These are phyloP conservation scores for Fusarium multiceps DNA, from an alignment of 2,329 filamentous ascomycete genomes.

Conservation along the genomic window DNA sequence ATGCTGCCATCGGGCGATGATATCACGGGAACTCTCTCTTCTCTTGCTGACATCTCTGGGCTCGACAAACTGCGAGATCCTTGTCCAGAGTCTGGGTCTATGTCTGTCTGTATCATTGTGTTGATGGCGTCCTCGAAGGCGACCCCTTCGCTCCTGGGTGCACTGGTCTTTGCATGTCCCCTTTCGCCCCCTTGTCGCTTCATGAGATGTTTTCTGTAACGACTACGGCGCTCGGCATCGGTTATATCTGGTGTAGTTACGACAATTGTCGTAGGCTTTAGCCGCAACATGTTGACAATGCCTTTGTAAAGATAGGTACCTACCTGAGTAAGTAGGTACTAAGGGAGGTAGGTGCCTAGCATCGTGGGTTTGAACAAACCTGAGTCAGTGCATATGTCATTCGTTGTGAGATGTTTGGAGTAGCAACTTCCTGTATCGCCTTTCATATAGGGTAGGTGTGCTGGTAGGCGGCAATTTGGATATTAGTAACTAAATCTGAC, in stretches of 20 bases:
- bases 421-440: neutral
- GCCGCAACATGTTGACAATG: constrained; percentile 34
- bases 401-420: neutral
- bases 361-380: neutral
- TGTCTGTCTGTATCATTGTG: neutral
- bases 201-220: constrained; percentile 35
- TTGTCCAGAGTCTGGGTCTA: neutral
- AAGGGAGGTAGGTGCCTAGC: too few species aligned
- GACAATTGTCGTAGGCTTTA: constrained; percentile 33
- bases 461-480: neutral
- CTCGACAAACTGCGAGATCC: neutral
- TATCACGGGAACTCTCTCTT: neutral
- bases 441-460: neutral
- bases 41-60: neutral
- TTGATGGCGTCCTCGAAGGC: neutral
- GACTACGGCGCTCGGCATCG: constrained; percentile 37
- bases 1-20: neutral
- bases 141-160: neutral
- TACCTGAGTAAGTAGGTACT: too few species aligned
- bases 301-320: neutral
- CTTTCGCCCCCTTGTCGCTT: neutral
- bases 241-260: constrained; percentile 33
- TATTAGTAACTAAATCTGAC: neutral
- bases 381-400: neutral
- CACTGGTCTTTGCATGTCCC: neutral